Percentiles rank a stretch among this genome's conserved stretches.
phyloP scores from a whole-genome alignment of 2,329 filamentous ascomycete genomes.

The Trichoderma breve region DNA sequence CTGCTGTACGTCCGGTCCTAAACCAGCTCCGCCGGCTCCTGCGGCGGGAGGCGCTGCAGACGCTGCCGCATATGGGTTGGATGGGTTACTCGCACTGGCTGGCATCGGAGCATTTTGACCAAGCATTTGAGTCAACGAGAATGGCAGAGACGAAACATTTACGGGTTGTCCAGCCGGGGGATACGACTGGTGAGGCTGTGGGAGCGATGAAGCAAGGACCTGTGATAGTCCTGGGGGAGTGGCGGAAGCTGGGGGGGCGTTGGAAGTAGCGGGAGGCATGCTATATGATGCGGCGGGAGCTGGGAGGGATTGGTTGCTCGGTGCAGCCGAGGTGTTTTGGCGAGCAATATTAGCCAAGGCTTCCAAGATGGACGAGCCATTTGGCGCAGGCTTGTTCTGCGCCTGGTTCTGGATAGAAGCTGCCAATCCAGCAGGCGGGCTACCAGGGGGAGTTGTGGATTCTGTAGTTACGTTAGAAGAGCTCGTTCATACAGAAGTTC shows the following conservation, averaged over 20 bases:
- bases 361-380: slow-evolving; percentile 65
- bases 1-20: slow-evolving; percentile 61
- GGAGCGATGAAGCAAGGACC: slow-evolving; percentile 32
- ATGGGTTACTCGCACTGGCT: slow-evolving; percentile 30
- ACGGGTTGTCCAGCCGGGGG: slow-evolving; percentile 55
- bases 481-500: background rate
- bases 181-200: slow-evolving; percentile 36
- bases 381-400: slow-evolving; percentile 42
- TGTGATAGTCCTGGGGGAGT: slow-evolving; percentile 29
- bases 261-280: slow-evolving; percentile 30
- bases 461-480: slow-evolving; percentile 52
- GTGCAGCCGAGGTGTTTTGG: slow-evolving; percentile 58
- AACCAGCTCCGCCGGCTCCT: slow-evolving; percentile 35
- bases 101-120: slow-evolving; percentile 36
- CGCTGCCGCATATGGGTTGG: slow-evolving; percentile 31
- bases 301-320: slow-evolving; percentile 38
- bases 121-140: slow-evolving; percentile 36
- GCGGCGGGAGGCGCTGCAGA: slow-evolving; percentile 36
- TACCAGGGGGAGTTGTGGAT: slow-evolving; percentile 71
- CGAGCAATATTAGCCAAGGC: slow-evolving; percentile 78
- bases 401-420: slow-evolving; percentile 38
- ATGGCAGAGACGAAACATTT: slow-evolving; percentile 54
- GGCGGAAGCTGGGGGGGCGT: background rate
- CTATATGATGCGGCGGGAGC: slow-evolving; percentile 46
- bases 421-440: slow-evolving; percentile 49